Percentiles rank a stretch among this genome's conserved stretches.
phyloP scores from a whole-genome alignment of 495 filamentous ascomycete genomes.

The Penicillium lividum region DNA sequence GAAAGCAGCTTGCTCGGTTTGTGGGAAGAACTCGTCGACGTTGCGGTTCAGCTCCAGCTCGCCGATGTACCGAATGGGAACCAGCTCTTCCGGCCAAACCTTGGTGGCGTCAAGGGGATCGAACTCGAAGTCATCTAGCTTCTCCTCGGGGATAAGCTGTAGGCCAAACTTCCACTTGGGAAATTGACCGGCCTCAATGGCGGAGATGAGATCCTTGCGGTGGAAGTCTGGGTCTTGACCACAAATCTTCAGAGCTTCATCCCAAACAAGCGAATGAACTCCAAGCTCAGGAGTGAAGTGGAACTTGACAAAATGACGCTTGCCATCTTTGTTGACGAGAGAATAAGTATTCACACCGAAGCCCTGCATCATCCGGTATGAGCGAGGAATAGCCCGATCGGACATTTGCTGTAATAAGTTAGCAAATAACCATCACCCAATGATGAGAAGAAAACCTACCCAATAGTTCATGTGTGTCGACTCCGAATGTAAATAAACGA shows the following conservation, averaged over 20 bases:
- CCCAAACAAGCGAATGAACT: conserved; percentile 84
- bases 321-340: conserved; percentile 68
- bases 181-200: conserved; percentile 69
- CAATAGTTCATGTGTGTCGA: conserved; percentile 85
- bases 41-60: conserved; percentile 82
- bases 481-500: conserved; percentile 59
- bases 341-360: conserved; percentile 87
- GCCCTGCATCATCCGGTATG: conserved; percentile 86
- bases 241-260: conserved; percentile 79
- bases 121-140: conserved; percentile 82
- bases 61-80: conserved; percentile 80
- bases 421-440: background rate
- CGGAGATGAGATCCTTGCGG: conserved; percentile 76
- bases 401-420: conserved; percentile 58
- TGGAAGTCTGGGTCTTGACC: conserved; percentile 90
- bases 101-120: conserved; percentile 93
- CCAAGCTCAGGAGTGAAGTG: conserved; percentile 75
- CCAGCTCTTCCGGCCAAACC: conserved; percentile 81
- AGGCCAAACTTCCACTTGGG: conserved; percentile 84
- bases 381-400: conserved; percentile 77
- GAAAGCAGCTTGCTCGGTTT: conserved; percentile 81
- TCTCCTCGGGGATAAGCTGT: conserved; percentile 69
- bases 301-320: conserved; percentile 82
- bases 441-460: conserved; percentile 47
- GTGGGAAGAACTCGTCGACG: conserved; percentile 81